Evolutionary conservation across 2,329 filamentous ascomycete genomes (phyloP), one percentile per base, ranked within the genome.

Genomic region (Talaromyces sp.): DNA sequence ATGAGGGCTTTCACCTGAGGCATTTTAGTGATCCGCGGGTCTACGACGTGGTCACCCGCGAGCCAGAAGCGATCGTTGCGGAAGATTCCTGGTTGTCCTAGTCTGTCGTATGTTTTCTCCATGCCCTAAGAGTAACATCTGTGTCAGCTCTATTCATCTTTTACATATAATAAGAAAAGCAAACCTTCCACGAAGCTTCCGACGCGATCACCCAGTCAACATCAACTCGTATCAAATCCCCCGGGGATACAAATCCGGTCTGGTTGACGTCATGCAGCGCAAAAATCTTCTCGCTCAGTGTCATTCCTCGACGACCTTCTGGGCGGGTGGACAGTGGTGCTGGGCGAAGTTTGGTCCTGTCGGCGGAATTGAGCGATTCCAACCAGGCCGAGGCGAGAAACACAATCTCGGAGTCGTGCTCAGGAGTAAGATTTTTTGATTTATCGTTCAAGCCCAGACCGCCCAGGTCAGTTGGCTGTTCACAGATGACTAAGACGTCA

Each of bases 11-110:
- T 68, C 36, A 78, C 69, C 33, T 71, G 66, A 0, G 79, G 76
- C 0, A 67, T 62, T 14, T 75, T 62, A n/a, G 73, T 73, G 7
- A 76, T 67, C 0, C 78, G 71, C 1, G 81, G 80, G 58, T 83
- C 79, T 4, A 82, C 79, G 4, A 78, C 73, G 63, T 83, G 80
- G 65, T 83, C 81, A 1, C 77, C 77, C 0, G 79, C 80, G 5
- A 83, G 72, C 81, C 81, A 83, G 65, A 83, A 77, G 0, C 81
- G 70, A 63, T 82, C 80, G 58, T 82, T 83, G 8, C 81, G 78
- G 62, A 75, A 81, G n/a, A 81, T 78, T 3, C 75, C 73, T 0
- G 78, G 78, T 12, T 68, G 65, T 3, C 78, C 76, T 7, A 82
- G 66, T 3, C 68, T 58, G 4, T 78, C 68, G 64, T 80, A 79